Evolutionary conservation across 2,329 filamentous ascomycete species (phyloP).

Genomic region (Trichoderma arundinaceum): DNA sequence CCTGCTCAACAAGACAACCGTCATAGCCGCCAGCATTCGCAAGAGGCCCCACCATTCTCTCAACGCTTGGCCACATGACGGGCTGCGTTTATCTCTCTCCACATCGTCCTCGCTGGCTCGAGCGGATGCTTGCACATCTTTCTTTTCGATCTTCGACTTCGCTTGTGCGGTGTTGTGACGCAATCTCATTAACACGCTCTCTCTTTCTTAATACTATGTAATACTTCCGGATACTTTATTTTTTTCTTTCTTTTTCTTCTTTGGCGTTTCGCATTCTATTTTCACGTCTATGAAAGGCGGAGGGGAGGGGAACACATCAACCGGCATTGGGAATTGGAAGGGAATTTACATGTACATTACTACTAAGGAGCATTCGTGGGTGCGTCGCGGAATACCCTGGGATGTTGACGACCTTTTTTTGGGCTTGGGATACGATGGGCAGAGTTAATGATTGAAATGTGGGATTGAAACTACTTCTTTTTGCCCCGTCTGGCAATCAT

Average conservation of each 20-base stretch:
- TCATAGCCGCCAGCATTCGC: slow-evolving; percentile 15
- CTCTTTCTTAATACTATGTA: slow-evolving; percentile 23
- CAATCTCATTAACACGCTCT: slow-evolving; percentile 17
- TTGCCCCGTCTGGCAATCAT: slow-evolving; percentile 25
- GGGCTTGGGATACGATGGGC: slow-evolving; percentile 23
- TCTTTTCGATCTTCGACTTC: slow-evolving; percentile 15
- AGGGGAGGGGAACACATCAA: slow-evolving; percentile 8
- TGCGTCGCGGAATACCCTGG: slow-evolving; percentile 32
- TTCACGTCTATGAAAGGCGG: slow-evolving; percentile 19
- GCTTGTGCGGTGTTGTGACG: slow-evolving; percentile 19
- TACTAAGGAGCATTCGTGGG: slow-evolving; percentile 29
- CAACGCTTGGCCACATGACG: slow-evolving; percentile 32
- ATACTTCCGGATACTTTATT: slow-evolving; percentile 9
- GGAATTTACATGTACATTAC: slow-evolving; percentile 24
- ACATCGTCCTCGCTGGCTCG: slow-evolving; percentile 37
- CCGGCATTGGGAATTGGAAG: slow-evolving; percentile 27
- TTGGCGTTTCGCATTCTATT: slow-evolving; percentile 28
- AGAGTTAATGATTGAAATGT: slow-evolving; percentile 31
- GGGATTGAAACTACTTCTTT: slow-evolving; percentile 16
- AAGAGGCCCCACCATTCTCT: slow-evolving; percentile 24
- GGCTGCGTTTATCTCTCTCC: slow-evolving; percentile 29
- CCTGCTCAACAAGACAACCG: slow-evolving; percentile 14
- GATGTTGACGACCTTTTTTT: slow-evolving; percentile 28
- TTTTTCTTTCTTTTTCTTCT: not conserved
- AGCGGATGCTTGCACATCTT: slow-evolving; percentile 32